A percentile compares a stretch with the other conserved stretches of the same genome.
Conservation (phyloP, 2,329 filamentous ascomycete species). For the Xylariaceae sp. region DNA sequence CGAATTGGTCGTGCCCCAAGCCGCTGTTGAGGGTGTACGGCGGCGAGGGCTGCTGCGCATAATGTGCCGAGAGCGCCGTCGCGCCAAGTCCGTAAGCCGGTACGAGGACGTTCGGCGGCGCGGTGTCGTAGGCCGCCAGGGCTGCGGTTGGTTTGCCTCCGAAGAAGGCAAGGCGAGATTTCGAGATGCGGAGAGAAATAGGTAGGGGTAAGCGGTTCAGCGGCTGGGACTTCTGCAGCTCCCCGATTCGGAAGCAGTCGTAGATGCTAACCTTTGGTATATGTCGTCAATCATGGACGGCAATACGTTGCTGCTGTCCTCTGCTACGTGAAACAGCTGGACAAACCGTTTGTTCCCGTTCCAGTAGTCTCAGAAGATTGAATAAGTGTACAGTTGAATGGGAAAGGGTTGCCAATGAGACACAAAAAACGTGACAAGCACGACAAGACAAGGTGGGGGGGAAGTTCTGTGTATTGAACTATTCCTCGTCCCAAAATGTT, state of each 20-base stretch:
- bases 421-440: constrained; percentile 2
- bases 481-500: constrained; percentile 1
- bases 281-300: constrained; percentile 2
- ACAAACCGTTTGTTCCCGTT: neutral
- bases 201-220: neutral
- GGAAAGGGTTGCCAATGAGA: constrained; percentile 17
- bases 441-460: constrained; percentile 9
- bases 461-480: constrained; percentile 13
- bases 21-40: constrained; percentile 26
- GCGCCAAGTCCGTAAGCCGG: constrained; percentile 31
- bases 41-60: constrained; percentile 26
- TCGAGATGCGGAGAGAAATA: constrained; percentile 2
- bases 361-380: too few species aligned
- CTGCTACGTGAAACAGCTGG: neutral
- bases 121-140: constrained; percentile 32
- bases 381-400: constrained; percentile 3
- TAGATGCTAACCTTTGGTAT: too few species aligned
- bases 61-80: constrained; percentile 25
- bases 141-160: constrained; percentile 24
- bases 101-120: constrained; percentile 27
- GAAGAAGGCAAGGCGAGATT: constrained; percentile 13
- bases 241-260: too few species aligned
- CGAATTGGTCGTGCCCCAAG: constrained; percentile 20
- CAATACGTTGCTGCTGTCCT: neutral
- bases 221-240: constrained; percentile 6